Evolutionary conservation across 1,284 basidiomycete genomes (phyloP), one percentile per base, ranked within the genome.

Genomic region (Papiliotrema laurentii): DNA sequence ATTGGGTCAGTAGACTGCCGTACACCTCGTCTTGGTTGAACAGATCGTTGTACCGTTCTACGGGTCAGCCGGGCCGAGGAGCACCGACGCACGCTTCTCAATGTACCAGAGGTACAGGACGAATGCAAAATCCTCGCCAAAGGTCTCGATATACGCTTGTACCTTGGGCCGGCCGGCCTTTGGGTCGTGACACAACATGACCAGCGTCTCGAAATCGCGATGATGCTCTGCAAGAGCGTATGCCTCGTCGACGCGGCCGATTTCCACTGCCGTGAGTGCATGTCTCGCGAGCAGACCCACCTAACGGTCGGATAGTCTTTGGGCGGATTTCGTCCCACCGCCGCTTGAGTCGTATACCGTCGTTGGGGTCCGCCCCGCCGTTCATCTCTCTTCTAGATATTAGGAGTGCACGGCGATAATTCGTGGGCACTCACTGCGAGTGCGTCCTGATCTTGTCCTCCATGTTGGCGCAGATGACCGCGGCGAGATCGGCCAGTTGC

Each of bases 201-300:
- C 89, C 9, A 97, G 79, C 31, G 83, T 87, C 13, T 80, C 76
- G 75, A 87, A 96, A 69, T 96, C 91, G 22, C 78, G 78, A 67
- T 92, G 91, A 56, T 85, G 79, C 62, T 94, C 89, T 2, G 91
- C 90, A 1, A 96, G 80, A 6, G 76, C 70, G 68, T 90, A 92
- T 0, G 90, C 90, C 43, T 83, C 75, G 30, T 81, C 77, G 7
- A 80, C 78, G 55, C 85, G 79, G 4, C 84, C 85, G 49, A 83
- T 82, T 45, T 78, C 78, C n/a, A 83, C 84, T 86, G 50, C 14
- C 10, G 10, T 28, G 13, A 31, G 22, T 18, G 25, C 6, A 13
- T 5, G 27, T 16, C 1, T 7, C 22, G 22, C 5, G 11, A 31
- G 16, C 21, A 3, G 19, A 22, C 26, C n/a, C 39, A 71, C 70